These are phyloP conservation scores for Zizania palustris DNA, from an alignment of 202 grass and related monocot species.

Conservation along the genomic window DNA sequence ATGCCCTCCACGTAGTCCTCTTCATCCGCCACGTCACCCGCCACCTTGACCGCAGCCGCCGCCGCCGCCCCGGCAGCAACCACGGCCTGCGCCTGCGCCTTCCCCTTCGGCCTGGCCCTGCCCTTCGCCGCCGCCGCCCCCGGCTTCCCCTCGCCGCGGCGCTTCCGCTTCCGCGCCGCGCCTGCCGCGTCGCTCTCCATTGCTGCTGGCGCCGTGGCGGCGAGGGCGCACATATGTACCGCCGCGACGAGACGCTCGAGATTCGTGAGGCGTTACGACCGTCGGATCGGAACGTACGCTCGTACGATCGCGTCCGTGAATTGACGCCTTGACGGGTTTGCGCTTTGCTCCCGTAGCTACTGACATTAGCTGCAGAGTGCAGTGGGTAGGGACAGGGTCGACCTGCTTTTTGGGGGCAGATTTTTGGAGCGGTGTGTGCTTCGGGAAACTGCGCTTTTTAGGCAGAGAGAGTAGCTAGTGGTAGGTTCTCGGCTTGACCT, in stretches of 20 bases:
- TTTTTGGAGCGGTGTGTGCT: slow-evolving; percentile 25
- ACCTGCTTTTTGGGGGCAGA: background rate
- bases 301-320: too few relatives aligned
- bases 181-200: slow-evolving; percentile 1
- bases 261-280: background rate
- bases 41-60: slow-evolving; percentile 24
- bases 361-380: background rate
- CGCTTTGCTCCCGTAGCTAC: background rate
- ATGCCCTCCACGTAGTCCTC: slow-evolving; percentile 36
- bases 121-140: background rate
- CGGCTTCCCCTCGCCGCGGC: background rate
- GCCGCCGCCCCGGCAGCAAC: background rate
- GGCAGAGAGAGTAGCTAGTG: slow-evolving; percentile 1
- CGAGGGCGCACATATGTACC: background rate
- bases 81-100: too few relatives aligned
- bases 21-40: slow-evolving; percentile 2
- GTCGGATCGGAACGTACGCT: too few relatives aligned
- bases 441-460: slow-evolving; percentile 41
- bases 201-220: background rate
- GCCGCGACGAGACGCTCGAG: background rate
- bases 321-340: background rate
- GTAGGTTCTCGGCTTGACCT: slow-evolving; percentile 9
- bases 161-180: slow-evolving; percentile 4
- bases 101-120: background rate
- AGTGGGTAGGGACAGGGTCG: background rate